Evolutionary conservation across 495 filamentous ascomycete species (phyloP).

Genomic region (Xylaria cubensis): DNA sequence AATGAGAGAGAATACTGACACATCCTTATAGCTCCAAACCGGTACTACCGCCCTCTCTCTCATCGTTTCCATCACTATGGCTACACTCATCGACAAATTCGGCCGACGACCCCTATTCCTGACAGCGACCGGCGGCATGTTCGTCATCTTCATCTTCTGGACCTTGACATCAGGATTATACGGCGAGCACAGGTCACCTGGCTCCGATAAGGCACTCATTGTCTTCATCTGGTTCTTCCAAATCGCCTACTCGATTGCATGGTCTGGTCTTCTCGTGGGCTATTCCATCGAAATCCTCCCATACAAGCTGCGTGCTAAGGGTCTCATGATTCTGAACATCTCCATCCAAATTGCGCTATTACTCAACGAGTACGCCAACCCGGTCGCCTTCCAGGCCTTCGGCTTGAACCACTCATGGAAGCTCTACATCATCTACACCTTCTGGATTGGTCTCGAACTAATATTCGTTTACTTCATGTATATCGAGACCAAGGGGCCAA

Average conservation of each 20-base stretch:
- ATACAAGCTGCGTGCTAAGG: conserved; percentile 70
- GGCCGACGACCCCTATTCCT: conserved; percentile 67
- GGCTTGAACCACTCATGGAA: conserved; percentile 56
- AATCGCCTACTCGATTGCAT: conserved; percentile 64
- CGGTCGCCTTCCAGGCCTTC: conserved; percentile 62
- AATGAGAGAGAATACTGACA: conserved; percentile 16
- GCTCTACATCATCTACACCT: conserved; percentile 69
- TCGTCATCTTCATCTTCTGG: conserved; percentile 64
- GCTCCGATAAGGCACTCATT: conserved; percentile 57
- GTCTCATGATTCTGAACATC: conserved; percentile 60
- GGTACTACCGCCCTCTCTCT: conserved; percentile 59
- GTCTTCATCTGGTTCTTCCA: conserved; percentile 64
- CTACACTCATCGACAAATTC: conserved; percentile 65
- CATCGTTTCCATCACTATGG: conserved; percentile 60
- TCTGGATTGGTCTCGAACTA: conserved; percentile 66
- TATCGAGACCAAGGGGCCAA: conserved; percentile 68
- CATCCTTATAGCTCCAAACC: conserved; percentile 52
- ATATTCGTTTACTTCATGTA: conserved; percentile 69
- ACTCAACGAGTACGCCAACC: conserved; percentile 66
- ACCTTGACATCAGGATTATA: conserved; percentile 51
- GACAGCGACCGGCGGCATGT: conserved; percentile 64
- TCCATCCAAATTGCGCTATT: conserved; percentile 57
- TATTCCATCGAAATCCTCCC: conserved; percentile 76
- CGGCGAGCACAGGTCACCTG: conserved; percentile 44
- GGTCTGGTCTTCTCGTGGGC: conserved; percentile 68